Evolutionary conservation across 140 eudicot genomes (phyloP).

Genomic region (Stevia rebaudiana): DNA sequence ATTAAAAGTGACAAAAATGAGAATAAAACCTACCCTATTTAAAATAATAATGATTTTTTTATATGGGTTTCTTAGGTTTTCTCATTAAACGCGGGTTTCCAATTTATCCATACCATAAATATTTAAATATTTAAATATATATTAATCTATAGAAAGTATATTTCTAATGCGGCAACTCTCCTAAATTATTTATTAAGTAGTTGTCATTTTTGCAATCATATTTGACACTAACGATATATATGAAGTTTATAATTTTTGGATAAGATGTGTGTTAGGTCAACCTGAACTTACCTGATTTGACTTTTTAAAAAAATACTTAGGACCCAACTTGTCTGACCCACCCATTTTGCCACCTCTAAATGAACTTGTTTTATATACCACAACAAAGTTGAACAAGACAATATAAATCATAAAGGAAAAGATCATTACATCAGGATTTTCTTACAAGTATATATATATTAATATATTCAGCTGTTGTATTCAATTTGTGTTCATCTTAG

Average conservation of each 20-base stretch:
- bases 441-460: background rate
- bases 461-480: constrained; percentile 6
- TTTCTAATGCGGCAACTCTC: background rate
- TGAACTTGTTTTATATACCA: background rate
- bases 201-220: background rate
- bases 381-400: background rate
- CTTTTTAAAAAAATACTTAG: background rate
- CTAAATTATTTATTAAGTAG: background rate
- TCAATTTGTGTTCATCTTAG: constrained; percentile 32
- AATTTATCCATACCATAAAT: too few species aligned
- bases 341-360: background rate
- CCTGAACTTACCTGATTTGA: background rate
- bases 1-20: too few species aligned
- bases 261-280: background rate
- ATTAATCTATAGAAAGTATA: background rate
- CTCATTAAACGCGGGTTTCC: too few species aligned
- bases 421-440: constrained; percentile 8
- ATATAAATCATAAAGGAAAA: background rate
- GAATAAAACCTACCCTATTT: too few species aligned
- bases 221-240: background rate
- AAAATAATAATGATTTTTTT: too few species aligned
- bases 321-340: background rate
- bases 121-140: too few species aligned
- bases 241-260: background rate
- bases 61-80: too few species aligned